Evolutionary conservation across 2,329 filamentous ascomycete species (phyloP).

Genomic region (Penicillium sp.): DNA sequence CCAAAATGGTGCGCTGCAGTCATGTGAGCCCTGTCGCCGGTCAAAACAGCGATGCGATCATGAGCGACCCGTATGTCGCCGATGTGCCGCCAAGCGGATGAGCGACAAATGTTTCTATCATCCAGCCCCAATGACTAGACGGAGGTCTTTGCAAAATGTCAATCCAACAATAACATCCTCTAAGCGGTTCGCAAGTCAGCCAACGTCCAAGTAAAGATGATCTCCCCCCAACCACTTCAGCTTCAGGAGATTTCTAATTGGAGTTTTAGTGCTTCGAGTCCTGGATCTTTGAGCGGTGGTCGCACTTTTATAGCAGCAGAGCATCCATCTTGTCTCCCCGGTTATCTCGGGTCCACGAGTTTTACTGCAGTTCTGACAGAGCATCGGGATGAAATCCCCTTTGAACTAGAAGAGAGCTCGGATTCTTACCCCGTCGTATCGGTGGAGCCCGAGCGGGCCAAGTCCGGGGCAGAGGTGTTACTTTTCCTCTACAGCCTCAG

Average conservation of each 20-base stretch:
- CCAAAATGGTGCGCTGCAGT: constrained; percentile 38
- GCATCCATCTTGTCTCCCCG: constrained; percentile 27
- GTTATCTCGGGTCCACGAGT: constrained; percentile 37
- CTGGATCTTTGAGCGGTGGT: constrained; percentile 18
- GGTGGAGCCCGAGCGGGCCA: constrained; percentile 29
- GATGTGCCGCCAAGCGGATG: constrained; percentile 33
- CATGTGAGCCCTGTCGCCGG: constrained; percentile 40
- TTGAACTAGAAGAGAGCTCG: constrained; percentile 28
- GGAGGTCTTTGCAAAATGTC: constrained; percentile 13
- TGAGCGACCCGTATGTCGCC: constrained; percentile 33
- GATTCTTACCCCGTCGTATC: constrained; percentile 17
- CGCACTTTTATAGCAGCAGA: constrained; percentile 24
- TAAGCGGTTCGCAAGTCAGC: constrained; percentile 19
- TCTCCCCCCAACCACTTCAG: not conserved
- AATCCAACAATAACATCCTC: constrained; percentile 8
- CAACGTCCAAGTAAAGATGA: constrained; percentile 24
- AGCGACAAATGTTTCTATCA: constrained; percentile 37
- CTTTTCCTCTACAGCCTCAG: constrained; percentile 29
- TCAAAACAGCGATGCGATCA: constrained; percentile 40
- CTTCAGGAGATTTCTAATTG: constrained; percentile 1
- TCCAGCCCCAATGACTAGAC: constrained; percentile 40
- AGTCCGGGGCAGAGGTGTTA: constrained; percentile 32
- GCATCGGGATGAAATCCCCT: constrained; percentile 33
- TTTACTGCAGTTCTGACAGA: constrained; percentile 36
- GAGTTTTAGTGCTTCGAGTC: constrained; percentile 23